Conservation (phyloP, 1,139 yeast species). For the Yarrowia galli region DNA sequence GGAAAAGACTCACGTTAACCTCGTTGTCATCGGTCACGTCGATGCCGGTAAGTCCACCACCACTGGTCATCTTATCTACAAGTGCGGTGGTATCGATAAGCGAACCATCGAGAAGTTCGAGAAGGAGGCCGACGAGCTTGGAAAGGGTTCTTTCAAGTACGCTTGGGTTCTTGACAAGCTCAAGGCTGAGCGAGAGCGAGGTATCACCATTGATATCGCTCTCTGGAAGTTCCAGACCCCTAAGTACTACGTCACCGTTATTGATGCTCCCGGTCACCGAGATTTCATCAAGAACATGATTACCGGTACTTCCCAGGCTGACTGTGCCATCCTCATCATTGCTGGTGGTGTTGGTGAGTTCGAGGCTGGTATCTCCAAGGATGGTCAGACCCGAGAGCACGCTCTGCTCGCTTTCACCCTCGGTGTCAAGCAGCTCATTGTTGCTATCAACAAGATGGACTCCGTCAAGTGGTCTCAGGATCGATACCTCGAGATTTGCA, state of each 20-base stretch:
- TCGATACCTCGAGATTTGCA: constrained; percentile 81
- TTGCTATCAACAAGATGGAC: constrained; percentile 95
- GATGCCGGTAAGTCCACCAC: constrained; percentile 98
- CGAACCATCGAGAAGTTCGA: constrained; percentile 98
- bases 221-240: constrained; percentile 97
- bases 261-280: constrained; percentile 97
- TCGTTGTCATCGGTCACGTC: constrained; percentile 99
- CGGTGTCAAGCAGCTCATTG: constrained; percentile 88
- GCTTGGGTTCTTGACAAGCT: constrained; percentile 97
- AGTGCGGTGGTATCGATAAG: constrained; percentile 93
- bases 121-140: constrained; percentile 98
- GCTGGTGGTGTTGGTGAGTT: constrained; percentile 95
- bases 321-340: constrained; percentile 87
- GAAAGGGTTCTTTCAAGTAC: constrained; percentile 98
- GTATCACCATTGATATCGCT: constrained; percentile 95
- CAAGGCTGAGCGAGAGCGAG: constrained; percentile 97
- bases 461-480: constrained; percentile 84
- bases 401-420: constrained; percentile 89
- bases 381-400: constrained; percentile 95
- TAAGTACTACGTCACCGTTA: constrained; percentile 89
- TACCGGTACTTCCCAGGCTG: constrained; percentile 95
- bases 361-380: constrained; percentile 94
- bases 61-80: constrained; percentile 98
- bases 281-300: constrained; percentile 96
- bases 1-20: constrained; percentile 97